A percentile compares a stretch with the other conserved stretches of the same genome.
phyloP scores from a whole-genome alignment of 805 yeast species.

The Candida takata region DNA sequence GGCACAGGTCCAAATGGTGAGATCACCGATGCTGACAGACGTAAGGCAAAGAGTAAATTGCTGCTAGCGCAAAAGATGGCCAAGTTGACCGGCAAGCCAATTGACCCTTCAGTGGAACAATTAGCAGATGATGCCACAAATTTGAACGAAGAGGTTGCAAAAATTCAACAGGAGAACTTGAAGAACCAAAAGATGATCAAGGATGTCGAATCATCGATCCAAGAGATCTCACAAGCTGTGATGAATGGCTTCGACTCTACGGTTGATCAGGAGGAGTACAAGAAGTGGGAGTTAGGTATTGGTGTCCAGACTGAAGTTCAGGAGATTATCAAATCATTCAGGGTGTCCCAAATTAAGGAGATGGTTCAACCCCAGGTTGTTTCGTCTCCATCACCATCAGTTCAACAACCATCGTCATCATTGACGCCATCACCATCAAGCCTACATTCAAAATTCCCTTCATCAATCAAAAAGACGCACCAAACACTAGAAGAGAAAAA shows the following conservation, averaged over 20 bases:
- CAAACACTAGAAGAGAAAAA: conserved; percentile 58
- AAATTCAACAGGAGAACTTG: conserved; percentile 46
- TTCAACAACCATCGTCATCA: conserved; percentile 4
- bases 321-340: conserved; percentile 19
- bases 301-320: conserved; percentile 54
- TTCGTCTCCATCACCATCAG: conserved; percentile 3
- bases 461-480: not conserved
- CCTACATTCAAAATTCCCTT: conserved; percentile 1
- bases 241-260: conserved; percentile 21
- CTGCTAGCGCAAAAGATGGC: conserved; percentile 82
- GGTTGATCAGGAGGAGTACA: conserved; percentile 27
- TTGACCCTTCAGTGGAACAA: conserved; percentile 29
- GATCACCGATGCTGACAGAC: conserved; percentile 73
- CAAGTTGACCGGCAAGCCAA: conserved; percentile 74
- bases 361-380: conserved; percentile 12
- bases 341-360: conserved; percentile 13
- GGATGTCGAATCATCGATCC: conserved; percentile 67
- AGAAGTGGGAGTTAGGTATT: conserved; percentile 77
- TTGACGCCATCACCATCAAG: not conserved
- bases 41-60: conserved; percentile 74
- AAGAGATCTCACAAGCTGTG: conserved; percentile 44
- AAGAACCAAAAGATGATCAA: conserved; percentile 51
- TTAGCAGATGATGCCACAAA: conserved; percentile 28
- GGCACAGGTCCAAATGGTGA: conserved; percentile 88
- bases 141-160: conserved; percentile 44